Conservation (phyloP, 805 yeast genomes). For the Candida sphagnicola region DNA sequence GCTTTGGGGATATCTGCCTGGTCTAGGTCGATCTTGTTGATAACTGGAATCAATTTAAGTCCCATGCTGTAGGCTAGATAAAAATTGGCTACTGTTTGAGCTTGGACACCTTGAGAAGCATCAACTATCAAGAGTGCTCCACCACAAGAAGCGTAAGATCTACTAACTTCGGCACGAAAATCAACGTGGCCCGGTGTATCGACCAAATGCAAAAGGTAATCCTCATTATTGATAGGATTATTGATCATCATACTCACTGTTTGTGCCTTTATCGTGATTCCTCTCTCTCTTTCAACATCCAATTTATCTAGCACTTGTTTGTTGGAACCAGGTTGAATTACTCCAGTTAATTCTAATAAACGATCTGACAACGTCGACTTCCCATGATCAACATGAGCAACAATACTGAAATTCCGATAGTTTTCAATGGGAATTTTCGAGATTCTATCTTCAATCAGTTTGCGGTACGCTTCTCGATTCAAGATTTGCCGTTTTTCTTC, state of each 20-base stretch:
- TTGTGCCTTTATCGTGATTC: conserved; percentile 95
- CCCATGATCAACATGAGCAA: conserved; percentile 92
- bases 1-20: conserved; percentile 81
- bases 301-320: conserved; percentile 85
- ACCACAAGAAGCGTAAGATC: conserved; percentile 94
- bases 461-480: conserved; percentile 30
- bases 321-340: conserved; percentile 69
- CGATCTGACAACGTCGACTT: conserved; percentile 89
- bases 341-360: conserved; percentile 82
- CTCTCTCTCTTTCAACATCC: conserved; percentile 94
- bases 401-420: conserved; percentile 88
- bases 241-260: conserved; percentile 90
- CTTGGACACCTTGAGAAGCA: conserved; percentile 95
- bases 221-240: conserved; percentile 52
- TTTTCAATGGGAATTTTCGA: conserved; percentile 76
- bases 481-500: conserved; percentile 23
- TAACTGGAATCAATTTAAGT: conserved; percentile 78
- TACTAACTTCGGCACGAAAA: conserved; percentile 86
- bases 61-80: conserved; percentile 85
- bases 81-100: conserved; percentile 97
- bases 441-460: conserved; percentile 51
- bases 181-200: conserved; percentile 99
- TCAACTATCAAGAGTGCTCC: conserved; percentile 90
- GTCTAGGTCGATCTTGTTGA: conserved; percentile 87
- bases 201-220: conserved; percentile 82